A percentile compares a stretch with the other conserved stretches of the same genome.
Conservation (phyloP, 306 rosid species). For the Ochetophila trinervis region DNA sequence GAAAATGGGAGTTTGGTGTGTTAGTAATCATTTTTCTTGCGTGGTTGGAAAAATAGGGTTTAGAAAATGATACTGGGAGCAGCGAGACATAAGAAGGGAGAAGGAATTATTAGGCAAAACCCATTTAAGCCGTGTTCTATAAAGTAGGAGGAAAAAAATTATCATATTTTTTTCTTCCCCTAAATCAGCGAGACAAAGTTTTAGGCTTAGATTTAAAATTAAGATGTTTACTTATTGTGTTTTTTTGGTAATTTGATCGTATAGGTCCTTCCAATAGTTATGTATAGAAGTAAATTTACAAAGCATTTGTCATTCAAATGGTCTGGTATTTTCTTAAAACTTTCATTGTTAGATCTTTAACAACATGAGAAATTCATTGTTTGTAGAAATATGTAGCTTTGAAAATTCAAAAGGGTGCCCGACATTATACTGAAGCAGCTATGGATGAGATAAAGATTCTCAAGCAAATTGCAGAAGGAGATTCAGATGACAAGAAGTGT, state of each 20-base stretch:
- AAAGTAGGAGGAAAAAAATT: no score
- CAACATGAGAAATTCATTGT: conserved; percentile 25
- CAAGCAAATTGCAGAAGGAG: conserved; percentile 82
- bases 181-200: no score
- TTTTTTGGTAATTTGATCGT: not conserved
- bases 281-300: not conserved
- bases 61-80: not conserved
- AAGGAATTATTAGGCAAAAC: no score
- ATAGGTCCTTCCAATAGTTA: not conserved
- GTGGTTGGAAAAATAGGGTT: not conserved
- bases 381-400: conserved; percentile 74
- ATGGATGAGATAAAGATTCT: conserved; percentile 84
- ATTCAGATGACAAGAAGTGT: conserved; percentile 60
- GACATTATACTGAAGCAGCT: conserved; percentile 84
- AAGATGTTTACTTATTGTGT: not conserved
- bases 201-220: no score
- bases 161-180: no score
- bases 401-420: conserved; percentile 88
- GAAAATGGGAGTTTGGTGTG: not conserved
- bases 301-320: no score
- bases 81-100: not conserved
- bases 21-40: not conserved
- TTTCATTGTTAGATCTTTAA: conserved; percentile 13
- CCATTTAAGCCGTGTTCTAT: no score
- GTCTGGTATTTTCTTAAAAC: not conserved